phyloP scores from a whole-genome alignment of 2,329 filamentous ascomycete species.

The Chrysoporthe austroafricana region DNA sequence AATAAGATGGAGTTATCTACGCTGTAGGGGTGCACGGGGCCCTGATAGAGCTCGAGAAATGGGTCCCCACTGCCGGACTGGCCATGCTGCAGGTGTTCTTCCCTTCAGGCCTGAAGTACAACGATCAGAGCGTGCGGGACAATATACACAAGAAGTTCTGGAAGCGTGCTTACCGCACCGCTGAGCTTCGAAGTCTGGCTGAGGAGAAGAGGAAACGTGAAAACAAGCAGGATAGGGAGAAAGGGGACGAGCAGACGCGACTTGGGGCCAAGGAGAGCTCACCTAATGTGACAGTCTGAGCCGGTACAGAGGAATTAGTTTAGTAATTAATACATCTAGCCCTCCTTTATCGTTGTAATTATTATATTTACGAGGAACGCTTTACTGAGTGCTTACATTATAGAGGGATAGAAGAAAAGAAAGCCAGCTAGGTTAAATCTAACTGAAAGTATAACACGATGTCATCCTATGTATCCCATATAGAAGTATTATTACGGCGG shows the following conservation, averaged over 20 bases:
- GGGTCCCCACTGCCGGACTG: conserved; percentile 29
- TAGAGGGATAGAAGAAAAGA: neutral
- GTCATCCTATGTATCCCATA: too few relatives aligned
- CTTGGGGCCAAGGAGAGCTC: neutral
- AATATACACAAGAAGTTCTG: conserved; percentile 29
- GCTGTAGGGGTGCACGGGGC: conserved; percentile 29
- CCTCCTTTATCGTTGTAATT: too few relatives aligned
- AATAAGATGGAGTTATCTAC: conserved; percentile 5
- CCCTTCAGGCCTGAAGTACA: conserved; percentile 22
- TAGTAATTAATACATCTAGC: too few relatives aligned
- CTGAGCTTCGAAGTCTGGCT: neutral
- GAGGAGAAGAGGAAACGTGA: neutral
- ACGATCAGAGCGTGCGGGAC: conserved; percentile 23
- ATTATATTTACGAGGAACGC: too few relatives aligned
- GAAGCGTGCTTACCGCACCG: conserved; percentile 26
- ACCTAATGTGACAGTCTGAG: neutral
- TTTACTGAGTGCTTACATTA: too few relatives aligned
- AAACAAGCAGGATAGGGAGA: neutral
- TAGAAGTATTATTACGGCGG: too few relatives aligned
- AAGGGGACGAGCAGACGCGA: neutral
- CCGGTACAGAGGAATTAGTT: neutral
- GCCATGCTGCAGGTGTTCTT: conserved; percentile 29
- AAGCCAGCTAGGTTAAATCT: neutral
- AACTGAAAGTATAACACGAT: neutral
- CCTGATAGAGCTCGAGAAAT: conserved; percentile 31